These are phyloP conservation scores for Mortierella sp. DNA, from an alignment of 371 early-diverging fungal species.

Conservation along the genomic window DNA sequence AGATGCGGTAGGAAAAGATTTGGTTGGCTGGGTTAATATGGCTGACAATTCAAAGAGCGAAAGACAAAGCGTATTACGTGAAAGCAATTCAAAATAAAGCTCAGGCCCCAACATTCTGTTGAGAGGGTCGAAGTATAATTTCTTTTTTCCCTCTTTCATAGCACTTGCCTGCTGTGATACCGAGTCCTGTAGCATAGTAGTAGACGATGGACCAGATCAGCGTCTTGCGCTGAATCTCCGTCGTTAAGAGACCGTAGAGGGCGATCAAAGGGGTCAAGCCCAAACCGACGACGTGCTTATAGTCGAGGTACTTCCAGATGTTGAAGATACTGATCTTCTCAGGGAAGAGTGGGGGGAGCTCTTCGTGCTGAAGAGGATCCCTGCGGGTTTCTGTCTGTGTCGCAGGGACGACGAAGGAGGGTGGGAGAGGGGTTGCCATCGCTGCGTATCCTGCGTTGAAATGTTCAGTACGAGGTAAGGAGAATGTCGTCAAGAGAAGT, in stretches of 20 bases:
- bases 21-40: neutral
- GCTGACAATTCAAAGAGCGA: neutral
- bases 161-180: constrained; percentile 88
- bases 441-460: neutral
- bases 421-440: constrained; percentile 53
- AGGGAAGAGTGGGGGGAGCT: constrained; percentile 63
- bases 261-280: constrained; percentile 82
- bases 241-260: constrained; percentile 82
- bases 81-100: neutral
- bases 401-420: constrained; percentile 48
- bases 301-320: constrained; percentile 77
- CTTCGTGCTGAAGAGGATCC: constrained; percentile 46
- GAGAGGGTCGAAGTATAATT: too few species aligned
- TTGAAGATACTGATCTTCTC: constrained; percentile 63
- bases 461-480: neutral
- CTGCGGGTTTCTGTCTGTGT: constrained; percentile 44
- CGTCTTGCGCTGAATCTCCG: constrained; percentile 75
- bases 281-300: constrained; percentile 83
- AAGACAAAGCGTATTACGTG: neutral
- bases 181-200: constrained; percentile 88
- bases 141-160: too few species aligned
- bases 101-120: constrained; percentile 20
- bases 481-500: too few species aligned
- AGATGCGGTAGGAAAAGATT: neutral
- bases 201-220: constrained; percentile 79